Base-by-base conservation (phyloP, 768 basidiomycete species). In the Leccinellum rugosiceps region DNA sequence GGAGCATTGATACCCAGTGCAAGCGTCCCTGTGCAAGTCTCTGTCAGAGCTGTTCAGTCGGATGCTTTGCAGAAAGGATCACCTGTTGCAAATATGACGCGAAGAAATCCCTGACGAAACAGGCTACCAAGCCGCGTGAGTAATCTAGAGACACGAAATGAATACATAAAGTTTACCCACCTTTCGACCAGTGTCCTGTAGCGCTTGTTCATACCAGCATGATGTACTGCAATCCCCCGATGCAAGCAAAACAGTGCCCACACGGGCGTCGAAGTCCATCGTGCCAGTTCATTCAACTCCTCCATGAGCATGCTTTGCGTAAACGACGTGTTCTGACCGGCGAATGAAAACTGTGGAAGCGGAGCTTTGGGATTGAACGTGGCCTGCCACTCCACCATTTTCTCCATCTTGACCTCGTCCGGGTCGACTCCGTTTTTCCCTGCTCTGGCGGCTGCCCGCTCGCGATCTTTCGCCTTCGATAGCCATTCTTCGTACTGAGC, bases 1-100 rank as follows among this genome's bases (percentile, higher is more conserved):
- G 88, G 88, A 0, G 86, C 87, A 63, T 90, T 90, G 63, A 90
- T 90, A 56, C 88, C 88, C 14, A 90, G 74, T 1, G 88, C 87
- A 54, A 89, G 74, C 6, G 87, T 88, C 1, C 83, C 84, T 84
- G 51, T n/a, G 1, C 11, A 17, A 47, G 11, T 41, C 30, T 34
- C 15, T 9, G 14, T 63, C 25, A 59, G 41, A 55, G 13, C 4
- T 15, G 7, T 50, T 61, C 10, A 21, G 25, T 53, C 26, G 17
- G 31, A 50, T 30, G 10, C 0, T 4, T 19, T 3, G 3, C 53
- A 28, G 8, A 48, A 15, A 14, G 31, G 50, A 67, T 17, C 50
- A 82, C 83, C 82, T 55, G 87, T 89, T 10, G 88, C 82, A 58
- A 90, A 81, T 31, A 89, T 75, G 6, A 90, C 83, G 19, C 83